Evolutionary conservation across 2,329 filamentous ascomycete genomes (phyloP).

Genomic region (Penicillium polonicum): DNA sequence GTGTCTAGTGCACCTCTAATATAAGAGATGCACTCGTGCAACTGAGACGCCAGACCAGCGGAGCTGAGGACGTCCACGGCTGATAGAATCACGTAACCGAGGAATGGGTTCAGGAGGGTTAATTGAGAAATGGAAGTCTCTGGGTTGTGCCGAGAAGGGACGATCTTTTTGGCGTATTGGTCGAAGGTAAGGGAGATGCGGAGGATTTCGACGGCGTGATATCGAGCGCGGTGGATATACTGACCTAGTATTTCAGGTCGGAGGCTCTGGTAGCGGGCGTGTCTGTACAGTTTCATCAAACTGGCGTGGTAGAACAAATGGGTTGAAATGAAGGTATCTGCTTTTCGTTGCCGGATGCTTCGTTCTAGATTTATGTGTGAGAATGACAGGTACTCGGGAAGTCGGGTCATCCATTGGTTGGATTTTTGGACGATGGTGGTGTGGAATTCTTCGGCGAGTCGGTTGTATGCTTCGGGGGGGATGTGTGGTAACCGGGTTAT

Average conservation of each 20-base stretch:
- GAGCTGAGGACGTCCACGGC: constrained; percentile 67
- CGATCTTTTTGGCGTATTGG: constrained; percentile 25
- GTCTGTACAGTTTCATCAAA: constrained; percentile 64
- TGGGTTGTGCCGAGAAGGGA: constrained; percentile 18
- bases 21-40: constrained; percentile 55
- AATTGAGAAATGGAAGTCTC: constrained; percentile 30
- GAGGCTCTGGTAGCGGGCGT: constrained; percentile 50
- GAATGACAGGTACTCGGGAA: constrained; percentile 58
- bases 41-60: constrained; percentile 53
- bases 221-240: constrained; percentile 51
- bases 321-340: constrained; percentile 61
- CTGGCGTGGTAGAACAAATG: constrained; percentile 67
- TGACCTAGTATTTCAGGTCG: constrained; percentile 44
- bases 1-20: constrained; percentile 55
- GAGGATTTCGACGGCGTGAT: constrained; percentile 55
- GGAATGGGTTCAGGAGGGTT: constrained; percentile 58
- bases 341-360: constrained; percentile 54
- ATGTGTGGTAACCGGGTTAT: constrained; percentile 55
- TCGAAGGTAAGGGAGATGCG: constrained; percentile 39
- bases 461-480: constrained; percentile 44
- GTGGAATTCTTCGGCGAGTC: constrained; percentile 53
- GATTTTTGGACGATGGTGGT: constrained; percentile 53
- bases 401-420: constrained; percentile 57
- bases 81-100: constrained; percentile 61
- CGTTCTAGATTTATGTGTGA: constrained; percentile 58